A percentile compares a stretch with the other conserved stretches of the same genome.
These are phyloP conservation scores for Tylopilus rubrobrunneus DNA, from an alignment of 768 basidiomycete species.

Conservation along the genomic window DNA sequence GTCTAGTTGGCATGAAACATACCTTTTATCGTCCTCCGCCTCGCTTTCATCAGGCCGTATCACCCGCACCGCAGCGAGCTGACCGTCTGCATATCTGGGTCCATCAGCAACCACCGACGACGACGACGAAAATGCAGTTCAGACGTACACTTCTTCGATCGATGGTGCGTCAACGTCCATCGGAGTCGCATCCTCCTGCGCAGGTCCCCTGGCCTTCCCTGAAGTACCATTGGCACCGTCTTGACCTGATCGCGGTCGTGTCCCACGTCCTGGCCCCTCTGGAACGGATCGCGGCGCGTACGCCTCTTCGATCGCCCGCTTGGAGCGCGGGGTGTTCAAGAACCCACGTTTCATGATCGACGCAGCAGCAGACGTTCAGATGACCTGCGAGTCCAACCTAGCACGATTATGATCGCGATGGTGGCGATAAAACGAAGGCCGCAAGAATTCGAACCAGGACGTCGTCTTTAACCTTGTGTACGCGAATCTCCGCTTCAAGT, in stretches of 20 bases:
- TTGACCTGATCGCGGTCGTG: too few species aligned
- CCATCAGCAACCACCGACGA: too few species aligned
- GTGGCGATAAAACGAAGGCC: neutral
- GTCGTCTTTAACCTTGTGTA: too few species aligned
- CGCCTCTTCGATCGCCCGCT: slow-evolving; percentile 9
- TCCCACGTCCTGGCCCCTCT: neutral
- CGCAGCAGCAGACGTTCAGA: neutral
- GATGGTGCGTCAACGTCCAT: neutral
- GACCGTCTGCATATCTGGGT: neutral
- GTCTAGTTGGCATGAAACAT: neutral
- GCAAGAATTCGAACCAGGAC: too few species aligned
- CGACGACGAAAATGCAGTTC: too few species aligned
- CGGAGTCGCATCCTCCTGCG: neutral
- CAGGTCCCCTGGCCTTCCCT: too few species aligned
- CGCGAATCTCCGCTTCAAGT: too few species aligned
- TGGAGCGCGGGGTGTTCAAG: slow-evolving; percentile 10
- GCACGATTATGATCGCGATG: neutral
- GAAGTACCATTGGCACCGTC: too few species aligned
- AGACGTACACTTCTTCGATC: neutral
- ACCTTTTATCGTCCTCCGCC: neutral
- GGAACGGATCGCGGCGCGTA: neutral
- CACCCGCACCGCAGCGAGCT: neutral
- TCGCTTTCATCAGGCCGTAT: neutral
- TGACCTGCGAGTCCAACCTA: too few species aligned
- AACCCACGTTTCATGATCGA: slow-evolving; percentile 23